These are phyloP conservation scores for Mycosphaerelloides madeirae DNA, from an alignment of 2,329 filamentous ascomycete genomes.

Conservation along the genomic window DNA sequence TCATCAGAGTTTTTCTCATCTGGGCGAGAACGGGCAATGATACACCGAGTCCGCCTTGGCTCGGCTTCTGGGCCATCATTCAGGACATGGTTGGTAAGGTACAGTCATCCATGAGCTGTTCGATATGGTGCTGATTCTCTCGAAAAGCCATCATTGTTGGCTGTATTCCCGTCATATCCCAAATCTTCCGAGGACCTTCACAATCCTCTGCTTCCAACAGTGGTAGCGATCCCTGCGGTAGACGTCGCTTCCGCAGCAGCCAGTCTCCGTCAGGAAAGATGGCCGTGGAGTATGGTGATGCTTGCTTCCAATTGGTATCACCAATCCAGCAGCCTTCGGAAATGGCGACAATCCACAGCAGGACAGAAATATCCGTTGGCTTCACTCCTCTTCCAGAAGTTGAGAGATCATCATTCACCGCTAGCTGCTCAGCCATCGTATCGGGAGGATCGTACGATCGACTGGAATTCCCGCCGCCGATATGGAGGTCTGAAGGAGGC, in stretches of 20 bases:
- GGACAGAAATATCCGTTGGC: too few relatives aligned
- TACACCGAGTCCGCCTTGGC: conserved; percentile 10
- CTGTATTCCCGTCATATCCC: conserved; percentile 11
- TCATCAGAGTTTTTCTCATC: conserved; percentile 9
- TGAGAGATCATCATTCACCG: too few relatives aligned
- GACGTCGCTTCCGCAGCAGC: not conserved
- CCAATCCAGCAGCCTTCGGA: too few relatives aligned
- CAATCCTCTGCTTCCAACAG: not conserved
- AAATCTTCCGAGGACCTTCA: conserved; percentile 6
- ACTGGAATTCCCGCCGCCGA: too few relatives aligned
- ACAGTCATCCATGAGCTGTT: not conserved
- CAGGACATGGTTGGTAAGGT: conserved; percentile 11
- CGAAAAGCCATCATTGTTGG: conserved; percentile 9
- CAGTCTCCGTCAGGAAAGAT: too few relatives aligned
- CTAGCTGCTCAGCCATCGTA: too few relatives aligned
- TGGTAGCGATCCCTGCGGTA: not conserved
- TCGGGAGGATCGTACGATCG: too few relatives aligned
- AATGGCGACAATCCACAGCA: too few relatives aligned
- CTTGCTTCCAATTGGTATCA: too few relatives aligned
- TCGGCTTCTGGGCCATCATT: conserved; percentile 11
- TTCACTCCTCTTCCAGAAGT: too few relatives aligned
- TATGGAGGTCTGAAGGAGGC: too few relatives aligned
- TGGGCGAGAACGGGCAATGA: conserved; percentile 8
- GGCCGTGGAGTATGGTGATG: too few relatives aligned
- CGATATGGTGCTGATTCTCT: not conserved